Evolutionary conservation across 31 red algal species (phyloP), one percentile per base, ranked within the genome.

Genomic region (Bonnemaisonia californica): DNA sequence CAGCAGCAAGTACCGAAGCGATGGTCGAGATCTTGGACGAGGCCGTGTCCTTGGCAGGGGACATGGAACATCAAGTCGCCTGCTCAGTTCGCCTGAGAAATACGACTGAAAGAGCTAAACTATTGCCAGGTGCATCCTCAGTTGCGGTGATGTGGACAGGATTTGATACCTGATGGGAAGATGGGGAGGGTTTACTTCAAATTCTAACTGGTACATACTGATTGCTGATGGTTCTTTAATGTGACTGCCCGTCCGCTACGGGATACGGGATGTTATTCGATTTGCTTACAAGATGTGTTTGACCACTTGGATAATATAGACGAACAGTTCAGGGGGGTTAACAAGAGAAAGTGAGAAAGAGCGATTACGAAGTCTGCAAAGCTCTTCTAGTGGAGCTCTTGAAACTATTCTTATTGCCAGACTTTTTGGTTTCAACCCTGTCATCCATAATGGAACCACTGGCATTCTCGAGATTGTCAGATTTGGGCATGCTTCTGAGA

Each of bases 401-500:
- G 37, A 74, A 74, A 30, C 69, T 74, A 42, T 73, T 80, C 41
- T 78, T 78, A 48, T 26, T 57, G 2, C 35, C 74, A 36, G 85
- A 71, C 63, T 62, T 89, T 24, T 76, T 45, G 16, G 56, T 30
- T 27, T 89, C 85, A 26, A 80, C 37, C 21, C 85, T 58, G 54
- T 89, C 85, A 27, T 67, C 63, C 57, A 36, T 27, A 13, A 30
- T n/a, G 32, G 39, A 9, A 26, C 34, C 63, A 37, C 60, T 51
- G 55, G 61, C 16, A 8, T 19, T 54, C 33, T 45, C 77, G 4
- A 48, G 9, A 18, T 64, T 74, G 4, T 89, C 76, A 29, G 63
- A 32, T 41, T 89, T 91, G 22, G 88, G 88, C 51, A 85, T 65
- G 35, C 75, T 81, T 80, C 89, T 37, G 37, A 92, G 35, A 19